These are phyloP conservation scores for Coniochaeta sp. DNA, from an alignment of 2,329 filamentous ascomycete species.

Conservation along the genomic window DNA sequence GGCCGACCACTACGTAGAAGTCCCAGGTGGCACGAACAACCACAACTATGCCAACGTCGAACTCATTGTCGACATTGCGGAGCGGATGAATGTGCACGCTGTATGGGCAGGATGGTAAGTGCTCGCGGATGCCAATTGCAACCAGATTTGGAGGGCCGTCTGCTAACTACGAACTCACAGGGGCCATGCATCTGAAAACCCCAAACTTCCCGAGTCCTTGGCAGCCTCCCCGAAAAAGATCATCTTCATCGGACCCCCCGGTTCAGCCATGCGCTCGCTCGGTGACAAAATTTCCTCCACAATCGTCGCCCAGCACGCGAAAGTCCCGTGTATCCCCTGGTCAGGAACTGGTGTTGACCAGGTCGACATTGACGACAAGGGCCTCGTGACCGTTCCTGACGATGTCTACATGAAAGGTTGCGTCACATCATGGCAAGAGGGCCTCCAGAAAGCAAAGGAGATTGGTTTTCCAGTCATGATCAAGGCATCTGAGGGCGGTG, in stretches of 20 bases:
- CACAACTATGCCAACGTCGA: constrained; percentile 99
- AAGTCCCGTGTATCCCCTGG: constrained; percentile 98
- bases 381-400: constrained; percentile 88
- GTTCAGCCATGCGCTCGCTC: constrained; percentile 96
- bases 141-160: not conserved
- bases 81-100: constrained; percentile 96
- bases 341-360: constrained; percentile 85
- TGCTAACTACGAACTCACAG: constrained; percentile 29
- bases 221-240: constrained; percentile 98
- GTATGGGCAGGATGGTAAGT: constrained; percentile 97
- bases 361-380: constrained; percentile 69
- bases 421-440: constrained; percentile 82
- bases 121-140: not conserved
- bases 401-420: constrained; percentile 85
- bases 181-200: constrained; percentile 98
- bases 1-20: constrained; percentile 99
- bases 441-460: constrained; percentile 73
- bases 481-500: constrained; percentile 98
- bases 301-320: constrained; percentile 94
- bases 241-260: constrained; percentile 96
- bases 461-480: constrained; percentile 99
- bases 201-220: constrained; percentile 90
- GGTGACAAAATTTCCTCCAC: constrained; percentile 99
- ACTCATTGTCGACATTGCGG: constrained; percentile 95
- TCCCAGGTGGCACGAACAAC: constrained; percentile 98